Evolutionary conservation across 2,329 filamentous ascomycete genomes (phyloP).

Genomic region (Alternaria triticina): DNA sequence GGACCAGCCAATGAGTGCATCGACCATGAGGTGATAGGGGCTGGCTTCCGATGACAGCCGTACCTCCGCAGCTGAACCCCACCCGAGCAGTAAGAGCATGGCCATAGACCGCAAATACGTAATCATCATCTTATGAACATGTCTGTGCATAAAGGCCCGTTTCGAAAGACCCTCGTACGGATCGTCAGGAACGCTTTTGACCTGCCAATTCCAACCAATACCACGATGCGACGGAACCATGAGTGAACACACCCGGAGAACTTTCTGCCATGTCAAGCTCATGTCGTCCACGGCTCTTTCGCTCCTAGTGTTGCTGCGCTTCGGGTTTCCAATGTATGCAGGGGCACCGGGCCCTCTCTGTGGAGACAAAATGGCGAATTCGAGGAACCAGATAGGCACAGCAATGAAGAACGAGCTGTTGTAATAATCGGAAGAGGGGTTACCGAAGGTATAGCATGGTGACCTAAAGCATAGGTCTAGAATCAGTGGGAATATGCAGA

Average conservation of each 20-base stretch:
- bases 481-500: background rate
- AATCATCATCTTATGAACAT: background rate
- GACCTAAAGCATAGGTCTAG: background rate
- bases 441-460: conserved; percentile 7
- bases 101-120: background rate
- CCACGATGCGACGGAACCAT: conserved; percentile 5
- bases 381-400: conserved; percentile 9
- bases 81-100: background rate
- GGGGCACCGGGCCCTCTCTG: background rate
- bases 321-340: background rate
- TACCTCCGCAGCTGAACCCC: background rate
- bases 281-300: too few relatives aligned
- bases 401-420: conserved; percentile 7
- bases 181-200: conserved; percentile 2
- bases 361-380: conserved; percentile 5
- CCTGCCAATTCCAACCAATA: conserved; percentile 11
- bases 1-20: background rate
- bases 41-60: background rate
- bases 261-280: background rate
- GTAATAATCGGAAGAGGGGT: conserved; percentile 9
- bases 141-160: background rate
- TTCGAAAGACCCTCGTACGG: background rate
- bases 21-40: background rate
- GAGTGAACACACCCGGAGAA: background rate
- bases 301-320: background rate